Conservation (phyloP, 345 rosid species). For the Capsella bursapastoris region DNA sequence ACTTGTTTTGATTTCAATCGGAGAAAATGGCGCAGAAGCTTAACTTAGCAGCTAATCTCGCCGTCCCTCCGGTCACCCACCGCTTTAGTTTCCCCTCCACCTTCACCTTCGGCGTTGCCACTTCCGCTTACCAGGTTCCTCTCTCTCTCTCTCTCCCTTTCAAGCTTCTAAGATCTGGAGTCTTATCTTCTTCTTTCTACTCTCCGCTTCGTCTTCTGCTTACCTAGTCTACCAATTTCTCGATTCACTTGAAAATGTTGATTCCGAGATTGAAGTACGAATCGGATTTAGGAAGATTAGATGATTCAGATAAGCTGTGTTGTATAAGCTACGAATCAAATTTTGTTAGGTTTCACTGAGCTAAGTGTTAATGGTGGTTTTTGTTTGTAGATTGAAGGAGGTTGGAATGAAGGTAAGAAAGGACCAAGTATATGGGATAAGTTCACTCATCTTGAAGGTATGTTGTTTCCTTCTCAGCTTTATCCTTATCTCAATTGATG, state of each 20-base stretch:
- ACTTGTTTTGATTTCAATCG: conserved; percentile 1
- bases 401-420: conserved; percentile 68
- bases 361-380: conserved; percentile 6
- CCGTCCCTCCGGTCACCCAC: conserved; percentile 31
- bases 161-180: neutral
- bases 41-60: conserved; percentile 27
- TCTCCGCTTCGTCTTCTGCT: neutral
- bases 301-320: neutral
- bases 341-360: neutral
- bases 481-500: neutral
- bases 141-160: conserved; percentile 8
- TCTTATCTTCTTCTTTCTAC: neutral
- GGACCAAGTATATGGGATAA: conserved; percentile 91
- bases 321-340: neutral
- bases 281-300: neutral
- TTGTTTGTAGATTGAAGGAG: conserved; percentile 83
- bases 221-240: neutral
- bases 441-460: conserved; percentile 72
- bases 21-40: conserved; percentile 44
- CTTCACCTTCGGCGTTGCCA: conserved; percentile 64
- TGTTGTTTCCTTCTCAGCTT: conserved; percentile 8
- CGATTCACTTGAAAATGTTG: conserved; percentile 12
- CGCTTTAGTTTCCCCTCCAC: conserved; percentile 55
- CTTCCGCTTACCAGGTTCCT: conserved; percentile 65
- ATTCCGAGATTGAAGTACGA: neutral